Conservation (phyloP, 1,284 basidiomycete genomes). For the Termitomyces sp. region DNA sequence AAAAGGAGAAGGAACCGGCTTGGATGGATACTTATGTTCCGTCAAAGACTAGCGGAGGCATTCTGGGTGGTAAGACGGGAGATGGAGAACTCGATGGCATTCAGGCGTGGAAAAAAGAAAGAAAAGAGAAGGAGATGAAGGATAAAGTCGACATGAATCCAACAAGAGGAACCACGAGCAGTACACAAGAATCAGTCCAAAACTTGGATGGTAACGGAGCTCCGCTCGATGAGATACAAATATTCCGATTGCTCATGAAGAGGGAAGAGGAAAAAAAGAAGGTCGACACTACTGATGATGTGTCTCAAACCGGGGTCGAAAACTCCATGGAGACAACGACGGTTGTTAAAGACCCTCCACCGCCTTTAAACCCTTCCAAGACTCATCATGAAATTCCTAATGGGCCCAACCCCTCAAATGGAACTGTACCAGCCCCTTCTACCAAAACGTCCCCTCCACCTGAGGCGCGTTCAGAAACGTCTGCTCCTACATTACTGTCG, state of each 20-base stretch:
- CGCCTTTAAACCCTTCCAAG: not conserved
- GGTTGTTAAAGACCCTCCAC: not conserved
- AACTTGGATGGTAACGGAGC: conserved; percentile 26
- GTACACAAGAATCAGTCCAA: conserved; percentile 2
- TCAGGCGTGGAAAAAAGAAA: conserved; percentile 85
- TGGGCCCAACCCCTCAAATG: not conserved
- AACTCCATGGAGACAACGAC: not conserved
- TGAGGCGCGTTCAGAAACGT: conserved; percentile 6
- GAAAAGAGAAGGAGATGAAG: conserved; percentile 76
- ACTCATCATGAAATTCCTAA: not conserved
- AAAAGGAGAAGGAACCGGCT: conserved; percentile 79
- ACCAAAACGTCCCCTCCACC: conserved; percentile 1
- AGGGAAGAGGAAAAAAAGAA: conserved; percentile 71
- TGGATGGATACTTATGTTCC: conserved; percentile 91
- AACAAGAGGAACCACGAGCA: not conserved
- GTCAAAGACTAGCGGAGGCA: conserved; percentile 46
- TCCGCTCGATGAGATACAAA: conserved; percentile 76
- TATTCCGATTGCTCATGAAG: conserved; percentile 84
- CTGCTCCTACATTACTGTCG: conserved; percentile 6
- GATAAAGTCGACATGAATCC: conserved; percentile 29
- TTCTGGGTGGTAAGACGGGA: conserved; percentile 53
- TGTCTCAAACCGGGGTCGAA: not conserved
- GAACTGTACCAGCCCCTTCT: not conserved
- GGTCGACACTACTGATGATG: conserved; percentile 24
- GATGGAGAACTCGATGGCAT: conserved; percentile 79